A percentile compares a stretch with the other conserved stretches of the same genome.
Conservation (phyloP, 2,329 filamentous ascomycete genomes). For the Xylaria sp. region DNA sequence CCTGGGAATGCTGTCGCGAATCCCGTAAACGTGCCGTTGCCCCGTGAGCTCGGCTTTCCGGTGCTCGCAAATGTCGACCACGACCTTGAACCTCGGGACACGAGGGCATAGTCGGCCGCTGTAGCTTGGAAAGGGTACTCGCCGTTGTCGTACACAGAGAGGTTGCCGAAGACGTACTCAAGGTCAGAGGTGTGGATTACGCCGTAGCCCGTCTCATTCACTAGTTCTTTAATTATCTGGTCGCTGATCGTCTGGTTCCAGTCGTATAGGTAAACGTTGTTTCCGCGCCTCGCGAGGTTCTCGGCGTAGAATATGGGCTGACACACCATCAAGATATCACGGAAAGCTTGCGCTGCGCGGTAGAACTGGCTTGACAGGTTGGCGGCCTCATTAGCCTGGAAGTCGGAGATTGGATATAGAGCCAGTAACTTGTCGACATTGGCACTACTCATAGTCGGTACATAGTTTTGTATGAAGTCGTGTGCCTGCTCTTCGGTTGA, state of each 20-base stretch:
- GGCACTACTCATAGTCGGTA: slow-evolving; percentile 50
- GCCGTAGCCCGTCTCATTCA: slow-evolving; percentile 54
- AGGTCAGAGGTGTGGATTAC: slow-evolving; percentile 64
- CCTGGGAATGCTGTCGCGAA: slow-evolving; percentile 53
- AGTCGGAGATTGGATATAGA: slow-evolving; percentile 62
- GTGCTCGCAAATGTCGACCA: slow-evolving; percentile 59
- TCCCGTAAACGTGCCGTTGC: slow-evolving; percentile 53
- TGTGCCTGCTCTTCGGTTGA: slow-evolving; percentile 53
- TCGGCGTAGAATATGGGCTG: slow-evolving; percentile 34
- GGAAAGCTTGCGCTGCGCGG: slow-evolving; percentile 59
- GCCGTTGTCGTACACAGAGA: slow-evolving; percentile 55
- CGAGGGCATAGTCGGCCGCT: slow-evolving; percentile 54
- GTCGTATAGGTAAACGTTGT: slow-evolving; percentile 59
- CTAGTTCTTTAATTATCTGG: slow-evolving; percentile 51
- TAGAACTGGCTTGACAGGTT: slow-evolving; percentile 60
- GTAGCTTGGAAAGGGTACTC: slow-evolving; percentile 52
- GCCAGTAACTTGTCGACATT: slow-evolving; percentile 55
- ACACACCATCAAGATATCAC: slow-evolving; percentile 55
- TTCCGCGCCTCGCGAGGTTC: slow-evolving; percentile 47
- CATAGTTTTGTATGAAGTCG: slow-evolving; percentile 54
- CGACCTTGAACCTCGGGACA: slow-evolving; percentile 54
- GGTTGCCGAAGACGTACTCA: slow-evolving; percentile 61
- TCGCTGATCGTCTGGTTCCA: slow-evolving; percentile 66
- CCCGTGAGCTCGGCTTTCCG: slow-evolving; percentile 50
- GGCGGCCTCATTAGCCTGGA: slow-evolving; percentile 51